Base-by-base conservation (phyloP, 2,329 filamentous ascomycete species). In the Madurella mycetomatis region DNA sequence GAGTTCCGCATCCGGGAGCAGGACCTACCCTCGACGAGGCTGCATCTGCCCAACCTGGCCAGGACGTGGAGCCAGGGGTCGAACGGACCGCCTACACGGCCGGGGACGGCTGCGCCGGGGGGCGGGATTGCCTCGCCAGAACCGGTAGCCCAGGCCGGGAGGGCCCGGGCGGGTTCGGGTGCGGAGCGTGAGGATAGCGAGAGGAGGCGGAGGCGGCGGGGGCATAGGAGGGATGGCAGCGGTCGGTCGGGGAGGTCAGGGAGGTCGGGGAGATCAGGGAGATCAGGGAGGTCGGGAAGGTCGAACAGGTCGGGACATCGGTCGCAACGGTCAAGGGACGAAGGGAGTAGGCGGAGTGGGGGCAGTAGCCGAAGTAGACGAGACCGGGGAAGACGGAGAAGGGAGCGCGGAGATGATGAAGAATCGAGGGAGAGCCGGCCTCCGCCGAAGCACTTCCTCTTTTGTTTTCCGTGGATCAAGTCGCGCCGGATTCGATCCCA, bases 391-490 rank as follows among this genome's bases (percentile, higher is more conserved):
- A 18, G 53, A 34, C 25, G 47, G 37, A 42, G 49, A 7, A 49
- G 43, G 18, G 49, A 56, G 44, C 40, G 45, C 48, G 32, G 51
- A 12, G 45, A 53, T 47, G 51, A 56, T 51, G 53, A 53, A 47
- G 57, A 46, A 53, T 55, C 43, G 40, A 53, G 15, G 54, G 54
- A 50, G 58, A 62, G 34, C 60, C 62, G 47, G 65, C 69, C 16
- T 72, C 64, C 63, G 30, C 70, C 71, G 2, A 75, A 72, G 47
- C 69, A 67, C 13, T 82, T 82, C 54, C 60, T 83, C 4, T 76
- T 77, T 53, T 83, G 80, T 64, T 75, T 82, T 52, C 79, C 82
- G 3, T 78, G 77, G 70, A 67, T 84, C 49, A 75, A 76, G 64
- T 83, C 82, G 41, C 70, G 70, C 46, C 75, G 73, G 49, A 73